Percentiles rank a stretch among this genome's conserved stretches.
Evolutionary conservation across 1,139 yeast genomes (phyloP).

Genomic region (Yamadazyma buinensis): DNA sequence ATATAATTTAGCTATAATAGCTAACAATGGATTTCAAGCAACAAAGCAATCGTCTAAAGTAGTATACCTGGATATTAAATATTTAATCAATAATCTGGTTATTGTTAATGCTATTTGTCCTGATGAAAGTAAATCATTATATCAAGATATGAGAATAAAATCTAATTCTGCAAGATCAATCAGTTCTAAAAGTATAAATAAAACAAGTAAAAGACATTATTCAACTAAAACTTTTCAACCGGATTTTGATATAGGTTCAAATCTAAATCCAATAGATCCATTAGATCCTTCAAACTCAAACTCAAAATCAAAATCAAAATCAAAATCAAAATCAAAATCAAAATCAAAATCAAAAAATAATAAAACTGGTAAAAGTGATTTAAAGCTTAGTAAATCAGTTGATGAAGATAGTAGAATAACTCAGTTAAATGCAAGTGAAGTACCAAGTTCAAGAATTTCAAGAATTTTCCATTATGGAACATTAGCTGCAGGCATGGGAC

Average conservation of each 20-base stretch:
- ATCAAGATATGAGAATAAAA: slow-evolving; percentile 2
- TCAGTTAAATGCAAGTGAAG: slow-evolving; percentile 45
- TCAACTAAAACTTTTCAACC: no score
- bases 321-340: no score
- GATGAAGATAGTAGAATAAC: slow-evolving; percentile 4
- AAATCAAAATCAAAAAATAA: not conserved
- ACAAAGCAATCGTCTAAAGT: slow-evolving; percentile 1
- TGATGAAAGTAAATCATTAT: slow-evolving; percentile 1
- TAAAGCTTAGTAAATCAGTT: slow-evolving; percentile 9
- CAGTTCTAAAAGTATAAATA: not conserved
- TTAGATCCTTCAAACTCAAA: slow-evolving; percentile 2
- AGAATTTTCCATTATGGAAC: slow-evolving; percentile 91
- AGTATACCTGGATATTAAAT: not conserved
- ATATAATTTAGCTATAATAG: slow-evolving; percentile 5
- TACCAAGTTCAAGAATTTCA: slow-evolving; percentile 83
- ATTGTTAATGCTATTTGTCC: not conserved
- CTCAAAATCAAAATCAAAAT: not conserved
- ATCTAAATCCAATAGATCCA: slow-evolving; percentile 10
- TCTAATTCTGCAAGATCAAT: not conserved
- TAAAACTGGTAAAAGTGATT: not conserved
- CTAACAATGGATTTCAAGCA: slow-evolving; percentile 3
- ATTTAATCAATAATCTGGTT: not conserved
- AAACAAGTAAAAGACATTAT: not conserved
- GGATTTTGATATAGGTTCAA: slow-evolving; percentile 2
- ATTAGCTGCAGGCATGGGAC: slow-evolving; percentile 86